These are phyloP conservation scores for Triticum turgidum DNA, from an alignment of 176 grass and related monocot species.

Conservation along the genomic window DNA sequence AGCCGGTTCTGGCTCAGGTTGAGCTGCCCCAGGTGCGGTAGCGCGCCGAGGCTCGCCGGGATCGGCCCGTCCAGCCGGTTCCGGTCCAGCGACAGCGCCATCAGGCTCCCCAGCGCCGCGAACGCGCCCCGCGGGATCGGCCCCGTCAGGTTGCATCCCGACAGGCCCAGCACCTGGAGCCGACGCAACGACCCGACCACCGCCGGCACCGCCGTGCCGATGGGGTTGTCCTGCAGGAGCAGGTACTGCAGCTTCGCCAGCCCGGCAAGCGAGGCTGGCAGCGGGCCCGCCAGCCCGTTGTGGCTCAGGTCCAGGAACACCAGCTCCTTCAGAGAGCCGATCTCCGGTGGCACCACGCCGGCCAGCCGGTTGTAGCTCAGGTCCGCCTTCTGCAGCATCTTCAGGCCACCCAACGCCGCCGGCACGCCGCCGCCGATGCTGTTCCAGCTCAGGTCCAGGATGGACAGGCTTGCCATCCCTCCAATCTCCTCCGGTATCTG, in stretches of 20 bases:
- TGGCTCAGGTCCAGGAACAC: slow-evolving; percentile 77
- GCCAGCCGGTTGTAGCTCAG: slow-evolving; percentile 71
- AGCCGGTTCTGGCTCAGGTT: slow-evolving; percentile 91
- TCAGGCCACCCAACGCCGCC: slow-evolving; percentile 37
- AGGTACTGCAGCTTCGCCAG: slow-evolving; percentile 67
- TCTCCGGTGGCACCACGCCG: slow-evolving; percentile 53
- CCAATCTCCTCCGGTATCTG: slow-evolving; percentile 49
- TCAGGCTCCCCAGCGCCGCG: slow-evolving; percentile 46
- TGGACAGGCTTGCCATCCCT: slow-evolving; percentile 60
- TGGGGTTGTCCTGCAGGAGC: slow-evolving; percentile 72
- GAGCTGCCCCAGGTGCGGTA: slow-evolving; percentile 76
- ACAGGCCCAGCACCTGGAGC: slow-evolving; percentile 75
- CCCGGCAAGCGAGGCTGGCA: slow-evolving; percentile 42
- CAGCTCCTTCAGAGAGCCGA: slow-evolving; percentile 51
- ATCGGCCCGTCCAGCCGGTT: slow-evolving; percentile 72
- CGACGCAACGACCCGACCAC: slow-evolving; percentile 56
- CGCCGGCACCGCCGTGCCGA: slow-evolving; percentile 58
- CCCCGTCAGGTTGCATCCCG: slow-evolving; percentile 58
- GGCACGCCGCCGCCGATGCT: slow-evolving; percentile 47
- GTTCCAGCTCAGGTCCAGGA: slow-evolving; percentile 87
- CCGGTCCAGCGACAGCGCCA: slow-evolving; percentile 71
- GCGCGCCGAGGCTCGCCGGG: slow-evolving; percentile 50
- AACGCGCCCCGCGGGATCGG: slow-evolving; percentile 54
- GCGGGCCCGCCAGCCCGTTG: slow-evolving; percentile 59
- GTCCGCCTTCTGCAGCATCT: slow-evolving; percentile 66